Base-by-base conservation (phyloP, 345 rosid species). In the Aquilaria sinensis region DNA sequence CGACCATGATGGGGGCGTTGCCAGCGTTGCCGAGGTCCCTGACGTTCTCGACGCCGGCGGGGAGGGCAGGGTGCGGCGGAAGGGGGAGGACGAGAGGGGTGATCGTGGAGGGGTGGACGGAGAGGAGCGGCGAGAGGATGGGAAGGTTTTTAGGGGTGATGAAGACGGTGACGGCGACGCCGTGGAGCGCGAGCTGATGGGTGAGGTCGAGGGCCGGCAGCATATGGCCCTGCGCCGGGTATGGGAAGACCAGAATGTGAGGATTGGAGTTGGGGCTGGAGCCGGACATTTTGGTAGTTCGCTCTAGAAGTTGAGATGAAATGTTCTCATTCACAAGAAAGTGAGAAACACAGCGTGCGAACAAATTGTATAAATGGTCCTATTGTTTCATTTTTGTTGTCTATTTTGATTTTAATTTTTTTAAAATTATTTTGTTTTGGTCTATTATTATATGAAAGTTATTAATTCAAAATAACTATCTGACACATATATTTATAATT, bases 201-300 rank as follows among this genome's bases (percentile, higher is more conserved):
- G 79, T 74, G 3, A 84, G 72, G 70, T 83, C 84, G 0, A 80
- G 69, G 8, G 80, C 77, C 5, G 93, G 64, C 9, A 82, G 80
- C 33, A 53, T 51, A 76, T 87, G 95, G 66, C 92, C 92, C 67
- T 83, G 87, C 2, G 89, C 92, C 41, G 92, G 89, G 66, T 67
- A 76, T 0, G 91, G 89, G 53, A 85, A 83, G 45, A 85, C 67
- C 10, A 87, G 69, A 12, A 87, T 29, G 65, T 85, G 95, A 2
- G 82, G 72, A 54, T 50, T 62, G 2, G 6, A 12, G 53, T 8
- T 15, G 62, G 52, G 49, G 37, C 15, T 63, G 34, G 53, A 16
- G 56, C 10, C 31, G 16, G 43, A 37, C 43, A 37, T 37, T 37
- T 3, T 37, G 43, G 43, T 37, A 9, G 43, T 37, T 23, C 23